Base-by-base conservation (phyloP, 2,329 filamentous ascomycete species). In the Cercospora sp. region DNA sequence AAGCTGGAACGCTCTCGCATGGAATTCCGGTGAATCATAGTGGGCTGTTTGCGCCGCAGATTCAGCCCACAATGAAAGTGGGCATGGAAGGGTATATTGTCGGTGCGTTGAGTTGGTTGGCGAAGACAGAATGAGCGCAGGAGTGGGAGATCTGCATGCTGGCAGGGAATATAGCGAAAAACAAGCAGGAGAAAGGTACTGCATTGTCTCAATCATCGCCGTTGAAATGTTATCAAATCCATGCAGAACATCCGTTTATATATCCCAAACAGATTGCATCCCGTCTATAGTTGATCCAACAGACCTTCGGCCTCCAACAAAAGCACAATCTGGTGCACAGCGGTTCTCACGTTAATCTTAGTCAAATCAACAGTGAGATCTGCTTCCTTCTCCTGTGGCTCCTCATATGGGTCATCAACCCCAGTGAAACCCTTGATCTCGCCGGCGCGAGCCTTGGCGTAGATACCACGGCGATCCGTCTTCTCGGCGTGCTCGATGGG, bases 391-490 rank as follows among this genome's bases (percentile, higher is more conserved):
- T 93, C 93, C 73, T 82, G 77, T 9, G 95, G 95, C 24, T 81
- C 79, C 89, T 99, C 95, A 79, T 99, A 99, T 60, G 95, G 94
- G 84, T 98, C 94, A 79, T 98, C 94, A 66, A 99, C 93, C 77
- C 95, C 95, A 7, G 95, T 99, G 87, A 99, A 99, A 72, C 94
- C 94, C 88, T 94, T 95, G 82, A 99, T 96, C 84, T 97, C 91
- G 67, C 95, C 95, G 21, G 85, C 87, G 71, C 95, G 88, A 49
- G 95, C 95, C 79, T 88, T 88, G 73, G 87, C 87, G 82, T 98
- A 99, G 78, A 97, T 90, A 69, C 95, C 95, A 70, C 91, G 87
- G 85, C 93, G 94, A 82, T 99, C 95, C 32, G 93, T 97, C 88
- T 92, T 92, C 87, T 99, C 95, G 79, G 90, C 92, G 84, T 94